These are phyloP conservation scores for Cryptosporidium baileyi DNA, from an alignment of 169 alveolate genomes.

Conservation along the genomic window DNA sequence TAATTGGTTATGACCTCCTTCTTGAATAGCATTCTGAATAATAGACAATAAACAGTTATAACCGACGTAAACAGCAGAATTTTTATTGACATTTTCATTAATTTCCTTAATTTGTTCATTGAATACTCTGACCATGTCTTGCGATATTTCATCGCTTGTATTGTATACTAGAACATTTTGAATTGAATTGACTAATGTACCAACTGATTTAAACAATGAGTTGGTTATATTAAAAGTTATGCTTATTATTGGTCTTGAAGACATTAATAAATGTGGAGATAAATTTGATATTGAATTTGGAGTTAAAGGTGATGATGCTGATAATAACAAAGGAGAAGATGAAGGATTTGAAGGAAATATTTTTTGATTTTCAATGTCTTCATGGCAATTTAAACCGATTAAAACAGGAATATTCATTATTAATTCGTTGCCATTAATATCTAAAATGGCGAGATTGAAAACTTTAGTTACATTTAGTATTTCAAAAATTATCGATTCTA, in stretches of 20 bases:
- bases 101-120: slow-evolving; percentile 18
- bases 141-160: slow-evolving; percentile 2
- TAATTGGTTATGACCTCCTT: slow-evolving; percentile 48
- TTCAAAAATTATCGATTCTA: slow-evolving; percentile 47
- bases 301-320: slow-evolving; percentile 25
- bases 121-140: slow-evolving; percentile 30
- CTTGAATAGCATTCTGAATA: slow-evolving; percentile 62
- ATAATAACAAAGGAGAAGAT: neutral
- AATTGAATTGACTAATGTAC: slow-evolving; percentile 50
- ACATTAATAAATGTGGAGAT: slow-evolving; percentile 42
- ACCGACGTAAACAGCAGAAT: slow-evolving; percentile 56
- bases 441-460: slow-evolving; percentile 32
- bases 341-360: neutral
- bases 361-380: too few relatives aligned
- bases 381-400: neutral
- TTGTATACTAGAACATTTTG: slow-evolving; percentile 27
- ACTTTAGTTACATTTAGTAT: slow-evolving; percentile 39
- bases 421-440: neutral
- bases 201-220: slow-evolving; percentile 35
- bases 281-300: slow-evolving; percentile 20
- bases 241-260: slow-evolving; percentile 60
- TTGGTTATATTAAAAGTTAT: slow-evolving; percentile 20
- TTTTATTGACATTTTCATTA: neutral
- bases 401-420: slow-evolving; percentile 54
- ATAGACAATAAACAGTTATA: slow-evolving; percentile 50